Conservation (phyloP, 225 moss, liverwort and hornwort species). For the Marchantia paleacea region DNA sequence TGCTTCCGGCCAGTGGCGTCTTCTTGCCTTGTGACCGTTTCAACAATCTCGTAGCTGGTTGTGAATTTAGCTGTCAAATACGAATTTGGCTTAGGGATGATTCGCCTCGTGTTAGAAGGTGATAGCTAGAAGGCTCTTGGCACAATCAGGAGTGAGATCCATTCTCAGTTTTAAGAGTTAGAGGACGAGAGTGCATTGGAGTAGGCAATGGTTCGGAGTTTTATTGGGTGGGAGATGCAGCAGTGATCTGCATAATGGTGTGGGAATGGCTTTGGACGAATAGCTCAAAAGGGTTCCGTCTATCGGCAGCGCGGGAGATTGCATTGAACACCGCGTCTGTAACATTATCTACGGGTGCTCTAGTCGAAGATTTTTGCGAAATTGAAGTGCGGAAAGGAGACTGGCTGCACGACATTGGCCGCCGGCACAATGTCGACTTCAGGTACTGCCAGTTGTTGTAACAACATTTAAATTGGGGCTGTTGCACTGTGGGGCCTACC, state of each 20-base stretch:
- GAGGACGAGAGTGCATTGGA: not conserved
- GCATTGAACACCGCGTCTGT: constrained; percentile 6
- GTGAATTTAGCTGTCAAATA: not conserved
- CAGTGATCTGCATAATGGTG: constrained; percentile 15
- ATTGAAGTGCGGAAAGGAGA: constrained; percentile 66
- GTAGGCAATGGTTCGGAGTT: no score
- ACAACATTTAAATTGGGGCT: not conserved
- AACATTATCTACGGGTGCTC: not conserved
- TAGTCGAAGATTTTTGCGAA: constrained; percentile 28
- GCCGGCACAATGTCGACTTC: constrained; percentile 67
- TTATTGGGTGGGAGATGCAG: not conserved
- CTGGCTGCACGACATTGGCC: constrained; percentile 67
- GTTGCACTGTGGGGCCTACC: not conserved
- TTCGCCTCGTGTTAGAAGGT: not conserved
- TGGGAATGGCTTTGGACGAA: constrained; percentile 18
- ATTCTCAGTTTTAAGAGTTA: not conserved
- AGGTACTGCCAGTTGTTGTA: constrained; percentile 29
- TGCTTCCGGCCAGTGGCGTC: not conserved
- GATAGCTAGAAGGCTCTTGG: not conserved
- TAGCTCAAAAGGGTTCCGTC: not conserved
- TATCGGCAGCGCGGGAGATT: constrained; percentile 5
- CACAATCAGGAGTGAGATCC: not conserved
- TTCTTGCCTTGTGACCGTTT: not conserved
- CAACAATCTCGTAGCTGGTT: not conserved
- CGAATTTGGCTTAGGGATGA: not conserved